Base-by-base conservation (phyloP, 2,329 filamentous ascomycete species). In the Sclerotinia glacialis region DNA sequence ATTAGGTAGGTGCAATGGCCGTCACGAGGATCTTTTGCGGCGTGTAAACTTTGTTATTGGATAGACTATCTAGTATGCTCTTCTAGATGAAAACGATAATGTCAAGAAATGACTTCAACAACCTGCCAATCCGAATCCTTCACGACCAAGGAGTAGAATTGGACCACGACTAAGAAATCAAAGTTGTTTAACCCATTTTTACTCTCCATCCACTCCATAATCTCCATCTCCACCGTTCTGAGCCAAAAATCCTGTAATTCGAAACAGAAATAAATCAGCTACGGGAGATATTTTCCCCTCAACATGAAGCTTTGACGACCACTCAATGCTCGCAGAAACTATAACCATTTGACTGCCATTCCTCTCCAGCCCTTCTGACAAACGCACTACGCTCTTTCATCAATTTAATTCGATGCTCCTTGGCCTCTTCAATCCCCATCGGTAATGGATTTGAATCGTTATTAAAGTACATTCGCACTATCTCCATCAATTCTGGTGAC, bases 371-470 rank as follows among this genome's bases (percentile, higher is more conserved):
- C 3, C 7, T n/a, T 18, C 18, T 40, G 18, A 55, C 50, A 70
- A 64, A 75, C 3, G 4, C 34, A 21, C 67, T 73, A 28, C 79
- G 72, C 71, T 81, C 79, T 4, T 74, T 71, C 79, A 81, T 81
- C 49, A 82, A 66, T 67, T 76, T 64, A 12, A 77, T 49, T 62
- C 80, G 71, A 56, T 78, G 73, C 37, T 73, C 67, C 67, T 77
- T 76, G 1, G 80, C 80, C 66, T 79, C 77, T 12, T 80, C 74
- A 68, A 76, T 69, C 0, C 72, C 70, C 49, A 80, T 77, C 0
- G 70, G 70, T 9, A 73, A 69, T n/a, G 69, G 67, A 37, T 71
- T 63, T 0, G 66, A 65, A 47, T 64, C 46, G 47, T 64, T 40
- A 47, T 69, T 53, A 49, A 72, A 56, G 66, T 72, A 61, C 18